Conservation (phyloP, 306 rosid species). For the Begonia peltatifolia region DNA sequence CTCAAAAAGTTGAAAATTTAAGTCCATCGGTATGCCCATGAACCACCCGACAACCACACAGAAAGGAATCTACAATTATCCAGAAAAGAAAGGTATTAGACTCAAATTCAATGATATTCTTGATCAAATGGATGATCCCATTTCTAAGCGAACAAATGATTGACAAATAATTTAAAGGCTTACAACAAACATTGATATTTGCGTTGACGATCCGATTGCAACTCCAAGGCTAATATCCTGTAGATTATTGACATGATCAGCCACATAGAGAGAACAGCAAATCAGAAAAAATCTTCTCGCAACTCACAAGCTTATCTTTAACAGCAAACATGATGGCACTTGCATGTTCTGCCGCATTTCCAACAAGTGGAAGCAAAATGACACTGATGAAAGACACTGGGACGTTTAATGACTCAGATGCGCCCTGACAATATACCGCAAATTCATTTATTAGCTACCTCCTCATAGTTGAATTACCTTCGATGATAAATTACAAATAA, state of each 20-base stretch:
- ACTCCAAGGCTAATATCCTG: constrained; percentile 92
- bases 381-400: constrained; percentile 86
- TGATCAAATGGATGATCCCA: constrained; percentile 1
- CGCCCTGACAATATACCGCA: constrained; percentile 44
- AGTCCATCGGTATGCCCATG: constrained; percentile 84
- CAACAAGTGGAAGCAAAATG: constrained; percentile 82
- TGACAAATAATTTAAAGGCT: constrained; percentile 8
- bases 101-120: background rate
- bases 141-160: background rate
- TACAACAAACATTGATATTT: constrained; percentile 95
- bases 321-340: constrained; percentile 94
- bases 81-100: constrained; percentile 6
- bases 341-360: constrained; percentile 59
- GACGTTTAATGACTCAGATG: constrained; percentile 61
- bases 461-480: too few relatives aligned
- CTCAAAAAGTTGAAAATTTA: constrained; percentile 90
- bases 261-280: constrained; percentile 12
- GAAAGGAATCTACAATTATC: constrained; percentile 52
- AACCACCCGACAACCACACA: constrained; percentile 92
- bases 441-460: background rate
- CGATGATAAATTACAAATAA: background rate
- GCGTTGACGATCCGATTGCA: constrained; percentile 89
- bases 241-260: constrained; percentile 17
- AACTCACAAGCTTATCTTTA: constrained; percentile 91
- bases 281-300: constrained; percentile 10